Percentiles rank a stretch among this genome's conserved stretches.
Evolutionary conservation across 352 stramenopile species (phyloP).

Genomic region (Globisporangium yorkense): DNA sequence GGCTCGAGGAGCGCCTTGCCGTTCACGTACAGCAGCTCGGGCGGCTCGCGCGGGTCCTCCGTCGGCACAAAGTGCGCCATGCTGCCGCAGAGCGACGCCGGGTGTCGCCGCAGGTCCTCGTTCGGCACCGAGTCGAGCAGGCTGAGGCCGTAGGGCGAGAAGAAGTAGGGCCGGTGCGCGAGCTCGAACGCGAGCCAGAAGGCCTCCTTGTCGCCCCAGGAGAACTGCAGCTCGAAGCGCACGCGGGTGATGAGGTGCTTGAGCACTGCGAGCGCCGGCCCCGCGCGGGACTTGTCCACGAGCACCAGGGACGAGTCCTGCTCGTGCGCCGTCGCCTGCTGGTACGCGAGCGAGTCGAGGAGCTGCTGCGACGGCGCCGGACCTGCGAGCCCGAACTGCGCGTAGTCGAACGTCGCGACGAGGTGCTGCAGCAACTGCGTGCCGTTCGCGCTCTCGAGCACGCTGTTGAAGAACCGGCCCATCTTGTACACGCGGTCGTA

Average conservation of each 20-base stretch:
- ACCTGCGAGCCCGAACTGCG: slow-evolving; percentile 31
- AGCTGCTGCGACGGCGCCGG: slow-evolving; percentile 23
- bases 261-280: slow-evolving; percentile 46
- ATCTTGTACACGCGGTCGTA: slow-evolving; percentile 61
- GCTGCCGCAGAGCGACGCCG: slow-evolving; percentile 57
- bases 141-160: slow-evolving; percentile 58
- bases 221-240: slow-evolving; percentile 62
- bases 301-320: slow-evolving; percentile 70
- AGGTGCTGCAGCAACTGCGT: slow-evolving; percentile 1
- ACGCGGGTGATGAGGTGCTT: slow-evolving; percentile 63
- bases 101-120: slow-evolving; percentile 45
- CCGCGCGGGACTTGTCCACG: slow-evolving; percentile 49
- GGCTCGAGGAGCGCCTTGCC: slow-evolving; percentile 34
- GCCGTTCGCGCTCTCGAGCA: slow-evolving; percentile 40
- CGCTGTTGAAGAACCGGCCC: slow-evolving; percentile 45
- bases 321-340: slow-evolving; percentile 42
- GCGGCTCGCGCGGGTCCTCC: slow-evolving; percentile 17
- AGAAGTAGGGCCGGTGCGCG: slow-evolving; percentile 41
- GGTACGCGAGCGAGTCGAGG: slow-evolving; percentile 35
- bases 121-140: slow-evolving; percentile 42
- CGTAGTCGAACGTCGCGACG: slow-evolving; percentile 42
- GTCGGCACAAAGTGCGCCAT: slow-evolving; percentile 55
- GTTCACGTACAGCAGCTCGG: slow-evolving; percentile 44
- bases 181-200: slow-evolving; percentile 77
- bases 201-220: slow-evolving; percentile 64